A percentile compares a stretch with the other conserved stretches of the same genome.
Evolutionary conservation across 2,329 filamentous ascomycete species (phyloP).

Genomic region (Penicillium sp.): DNA sequence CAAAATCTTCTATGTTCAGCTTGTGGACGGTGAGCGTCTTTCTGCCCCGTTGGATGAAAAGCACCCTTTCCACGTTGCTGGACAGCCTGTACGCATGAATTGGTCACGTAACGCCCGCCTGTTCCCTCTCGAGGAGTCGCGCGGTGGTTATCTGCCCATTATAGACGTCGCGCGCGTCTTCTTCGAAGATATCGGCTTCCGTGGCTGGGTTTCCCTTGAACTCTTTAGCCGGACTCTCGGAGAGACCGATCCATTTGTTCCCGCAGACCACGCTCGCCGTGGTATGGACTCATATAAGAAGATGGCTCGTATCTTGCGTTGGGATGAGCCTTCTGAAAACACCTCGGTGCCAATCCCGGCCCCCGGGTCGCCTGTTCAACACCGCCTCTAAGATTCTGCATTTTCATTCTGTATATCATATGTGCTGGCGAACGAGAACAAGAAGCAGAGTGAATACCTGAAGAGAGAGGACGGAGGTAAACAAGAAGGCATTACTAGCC

Average conservation of each 20-base stretch:
- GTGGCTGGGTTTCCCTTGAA: slow-evolving; percentile 21
- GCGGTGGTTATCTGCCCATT: slow-evolving; percentile 60
- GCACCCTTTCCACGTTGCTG: slow-evolving; percentile 45
- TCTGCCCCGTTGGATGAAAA: slow-evolving; percentile 43
- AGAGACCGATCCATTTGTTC: slow-evolving; percentile 18
- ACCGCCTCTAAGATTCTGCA: slow-evolving; percentile 12
- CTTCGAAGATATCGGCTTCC: slow-evolving; percentile 20
- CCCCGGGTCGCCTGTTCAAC: slow-evolving; percentile 14
- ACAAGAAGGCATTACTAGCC: too few relatives aligned
- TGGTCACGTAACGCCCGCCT: slow-evolving; percentile 67
- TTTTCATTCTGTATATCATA: not conserved
- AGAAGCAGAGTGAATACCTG: too few relatives aligned
- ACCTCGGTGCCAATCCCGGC: not conserved
- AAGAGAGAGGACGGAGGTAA: too few relatives aligned
- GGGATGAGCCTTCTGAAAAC: slow-evolving; percentile 11
- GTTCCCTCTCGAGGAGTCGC: slow-evolving; percentile 54
- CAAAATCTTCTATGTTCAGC: slow-evolving; percentile 66
- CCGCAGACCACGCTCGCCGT: slow-evolving; percentile 20
- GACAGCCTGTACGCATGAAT: slow-evolving; percentile 58
- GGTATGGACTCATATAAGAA: slow-evolving; percentile 22
- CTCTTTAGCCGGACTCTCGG: slow-evolving; percentile 21
- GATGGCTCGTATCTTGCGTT: slow-evolving; percentile 14
- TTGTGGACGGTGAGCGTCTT: slow-evolving; percentile 63
- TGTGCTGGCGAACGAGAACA: too few relatives aligned
- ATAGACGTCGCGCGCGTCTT: slow-evolving; percentile 44